phyloP scores from a whole-genome alignment of 73 alveolate species.

The Paramecium primaurelia region DNA sequence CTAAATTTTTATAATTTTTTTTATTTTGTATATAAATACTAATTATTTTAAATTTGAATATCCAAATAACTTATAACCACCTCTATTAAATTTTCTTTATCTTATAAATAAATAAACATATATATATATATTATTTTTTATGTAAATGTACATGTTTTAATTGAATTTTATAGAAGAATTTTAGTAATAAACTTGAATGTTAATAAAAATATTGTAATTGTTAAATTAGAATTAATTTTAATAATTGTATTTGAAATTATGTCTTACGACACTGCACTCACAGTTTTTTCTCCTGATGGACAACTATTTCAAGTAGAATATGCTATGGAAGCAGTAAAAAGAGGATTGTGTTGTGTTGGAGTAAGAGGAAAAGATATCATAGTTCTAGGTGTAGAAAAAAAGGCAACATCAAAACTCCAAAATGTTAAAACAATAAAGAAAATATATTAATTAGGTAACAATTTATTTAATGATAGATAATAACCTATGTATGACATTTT shows the following conservation, averaged over 20 bases:
- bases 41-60: too few relatives aligned
- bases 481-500: slow-evolving; percentile 89
- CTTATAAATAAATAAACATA: too few relatives aligned
- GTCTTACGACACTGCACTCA: slow-evolving; percentile 96
- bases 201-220: not conserved
- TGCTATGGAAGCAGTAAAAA: slow-evolving; percentile 97
- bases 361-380: slow-evolving; percentile 86
- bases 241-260: slow-evolving; percentile 62
- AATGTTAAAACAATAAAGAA: slow-evolving; percentile 92
- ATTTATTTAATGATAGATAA: slow-evolving; percentile 64
- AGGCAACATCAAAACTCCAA: slow-evolving; percentile 87
- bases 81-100: too few relatives aligned
- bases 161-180: not conserved
- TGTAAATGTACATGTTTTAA: too few relatives aligned
- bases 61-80: too few relatives aligned
- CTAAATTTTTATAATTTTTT: too few relatives aligned
- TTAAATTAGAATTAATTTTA: slow-evolving; percentile 54
- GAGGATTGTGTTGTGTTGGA: slow-evolving; percentile 94
- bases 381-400: slow-evolving; percentile 92
- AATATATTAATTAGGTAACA: slow-evolving; percentile 64
- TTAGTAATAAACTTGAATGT: not conserved
- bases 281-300: slow-evolving; percentile 96
- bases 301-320: slow-evolving; percentile 93
- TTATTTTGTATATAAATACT: not conserved
- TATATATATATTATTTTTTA: too few relatives aligned